These are phyloP conservation scores for Apiospora hydei DNA, from an alignment of 2,329 filamentous ascomycete genomes.

Conservation along the genomic window DNA sequence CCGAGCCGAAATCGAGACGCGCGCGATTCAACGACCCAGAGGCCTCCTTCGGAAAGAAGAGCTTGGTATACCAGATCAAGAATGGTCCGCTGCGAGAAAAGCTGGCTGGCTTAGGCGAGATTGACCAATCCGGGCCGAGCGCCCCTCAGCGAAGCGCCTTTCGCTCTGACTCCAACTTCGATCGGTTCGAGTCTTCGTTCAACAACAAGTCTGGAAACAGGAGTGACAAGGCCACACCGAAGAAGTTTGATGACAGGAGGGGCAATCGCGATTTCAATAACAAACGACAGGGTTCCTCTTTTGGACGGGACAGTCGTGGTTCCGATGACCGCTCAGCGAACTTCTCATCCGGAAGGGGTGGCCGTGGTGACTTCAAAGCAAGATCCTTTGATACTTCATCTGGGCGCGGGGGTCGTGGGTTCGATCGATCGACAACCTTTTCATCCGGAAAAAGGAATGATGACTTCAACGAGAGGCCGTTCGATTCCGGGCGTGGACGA, in stretches of 20 bases:
- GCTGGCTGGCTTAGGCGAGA: constrained; percentile 27
- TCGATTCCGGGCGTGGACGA: background rate
- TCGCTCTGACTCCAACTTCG: background rate
- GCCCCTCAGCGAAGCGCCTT: too few relatives aligned
- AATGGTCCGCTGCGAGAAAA: constrained; percentile 50
- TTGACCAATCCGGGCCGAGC: background rate
- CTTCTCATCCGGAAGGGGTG: background rate
- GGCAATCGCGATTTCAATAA: background rate
- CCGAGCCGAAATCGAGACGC: constrained; percentile 53
- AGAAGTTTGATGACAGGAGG: background rate
- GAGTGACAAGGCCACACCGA: background rate
- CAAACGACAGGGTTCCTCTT: background rate
- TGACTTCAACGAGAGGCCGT: background rate
- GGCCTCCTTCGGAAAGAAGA: constrained; percentile 59
- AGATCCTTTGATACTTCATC: background rate
- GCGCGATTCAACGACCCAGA: constrained; percentile 61
- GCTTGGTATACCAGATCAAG: constrained; percentile 62
- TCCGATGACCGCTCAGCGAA: background rate
- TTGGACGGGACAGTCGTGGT: background rate
- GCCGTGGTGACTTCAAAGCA: background rate
- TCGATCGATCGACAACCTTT: background rate
- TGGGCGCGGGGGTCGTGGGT: background rate
- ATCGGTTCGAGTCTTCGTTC: constrained; percentile 14
- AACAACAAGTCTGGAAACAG: background rate
- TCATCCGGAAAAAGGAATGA: background rate